Evolutionary conservation across 495 filamentous ascomycete species (phyloP).

Genomic region (Penicillium psychrofluorescens): DNA sequence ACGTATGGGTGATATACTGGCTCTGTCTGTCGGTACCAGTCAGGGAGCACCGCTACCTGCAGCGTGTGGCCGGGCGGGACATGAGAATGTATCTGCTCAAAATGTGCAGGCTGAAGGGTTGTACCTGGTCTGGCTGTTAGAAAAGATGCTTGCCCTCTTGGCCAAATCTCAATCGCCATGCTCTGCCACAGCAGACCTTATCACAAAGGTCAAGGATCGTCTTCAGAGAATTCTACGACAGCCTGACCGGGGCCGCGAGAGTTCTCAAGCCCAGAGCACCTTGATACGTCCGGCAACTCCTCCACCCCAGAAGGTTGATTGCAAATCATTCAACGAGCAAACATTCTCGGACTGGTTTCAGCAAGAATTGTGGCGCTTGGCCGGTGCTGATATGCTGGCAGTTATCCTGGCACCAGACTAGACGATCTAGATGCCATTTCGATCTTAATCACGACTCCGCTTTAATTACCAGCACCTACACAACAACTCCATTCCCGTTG

Average conservation of each 20-base stretch:
- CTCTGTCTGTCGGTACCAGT: slow-evolving; percentile 4
- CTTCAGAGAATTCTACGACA: slow-evolving; percentile 36
- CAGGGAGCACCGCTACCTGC: slow-evolving; percentile 2
- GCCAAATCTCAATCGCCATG: too few species aligned
- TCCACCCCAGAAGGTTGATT: slow-evolving; percentile 7
- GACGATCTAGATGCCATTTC: background rate
- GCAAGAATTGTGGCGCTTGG: slow-evolving; percentile 39
- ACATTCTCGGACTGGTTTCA: slow-evolving; percentile 37
- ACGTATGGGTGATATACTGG: slow-evolving; percentile 32
- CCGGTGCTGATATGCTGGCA: slow-evolving; percentile 41
- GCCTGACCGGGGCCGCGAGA: slow-evolving; percentile 28
- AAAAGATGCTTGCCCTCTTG: slow-evolving; percentile 14
- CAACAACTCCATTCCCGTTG: background rate
- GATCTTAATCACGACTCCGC: too few species aligned
- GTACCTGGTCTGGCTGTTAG: slow-evolving; percentile 31
- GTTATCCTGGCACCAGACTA: background rate
- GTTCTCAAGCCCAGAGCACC: slow-evolving; percentile 17
- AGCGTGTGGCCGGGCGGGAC: slow-evolving; percentile 11
- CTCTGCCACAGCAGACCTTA: background rate
- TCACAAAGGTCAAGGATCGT: slow-evolving; percentile 17
- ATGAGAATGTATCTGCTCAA: slow-evolving; percentile 12
- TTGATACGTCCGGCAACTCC: slow-evolving; percentile 19
- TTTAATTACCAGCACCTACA: background rate
- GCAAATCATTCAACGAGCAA: slow-evolving; percentile 2
- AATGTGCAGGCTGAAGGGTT: slow-evolving; percentile 23